Percentiles rank a stretch among this genome's conserved stretches.
phyloP scores from a whole-genome alignment of 2,329 filamentous ascomycete species.

The Pestalotiopsis fici region DNA sequence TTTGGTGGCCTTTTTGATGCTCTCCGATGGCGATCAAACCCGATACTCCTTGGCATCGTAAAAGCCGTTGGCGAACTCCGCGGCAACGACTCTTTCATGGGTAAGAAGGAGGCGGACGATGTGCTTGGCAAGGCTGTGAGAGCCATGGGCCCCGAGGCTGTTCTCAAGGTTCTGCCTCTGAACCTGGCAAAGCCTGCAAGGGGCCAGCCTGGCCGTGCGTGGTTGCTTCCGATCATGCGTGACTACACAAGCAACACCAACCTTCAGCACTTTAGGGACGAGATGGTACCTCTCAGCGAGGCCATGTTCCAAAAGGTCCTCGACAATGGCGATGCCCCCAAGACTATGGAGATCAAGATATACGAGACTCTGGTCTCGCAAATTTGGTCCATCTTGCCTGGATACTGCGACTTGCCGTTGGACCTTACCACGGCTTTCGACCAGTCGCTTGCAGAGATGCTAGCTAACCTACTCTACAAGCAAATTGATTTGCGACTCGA shows the following conservation, averaged over 20 bases:
- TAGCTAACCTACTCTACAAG: constrained; percentile 90
- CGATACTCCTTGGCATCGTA: constrained; percentile 74
- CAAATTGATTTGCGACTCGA: constrained; percentile 86
- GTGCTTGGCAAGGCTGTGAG: constrained; percentile 85
- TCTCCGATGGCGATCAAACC: constrained; percentile 80
- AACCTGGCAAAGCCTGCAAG: constrained; percentile 79
- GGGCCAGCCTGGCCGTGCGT: constrained; percentile 83
- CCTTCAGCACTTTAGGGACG: constrained; percentile 79
- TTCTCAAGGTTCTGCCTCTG: constrained; percentile 80
- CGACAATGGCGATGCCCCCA: constrained; percentile 78
- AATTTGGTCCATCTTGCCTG: constrained; percentile 90
- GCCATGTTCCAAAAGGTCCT: constrained; percentile 86
- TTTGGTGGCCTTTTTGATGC: constrained; percentile 85
- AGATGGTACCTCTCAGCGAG: constrained; percentile 88
- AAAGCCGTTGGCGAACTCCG: constrained; percentile 84
- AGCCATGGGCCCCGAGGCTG: constrained; percentile 85
- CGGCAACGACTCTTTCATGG: constrained; percentile 82
- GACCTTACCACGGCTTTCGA: constrained; percentile 80
- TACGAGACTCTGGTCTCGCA: constrained; percentile 90
- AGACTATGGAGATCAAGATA: constrained; percentile 96
- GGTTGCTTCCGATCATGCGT: constrained; percentile 89
- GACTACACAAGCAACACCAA: constrained; percentile 89
- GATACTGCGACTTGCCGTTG: constrained; percentile 90
- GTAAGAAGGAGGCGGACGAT: constrained; percentile 92
- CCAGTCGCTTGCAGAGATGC: constrained; percentile 82